Evolutionary conservation across 1,139 yeast genomes (phyloP), one percentile per base, ranked within the genome.

Genomic region (Geotrichum europaeum): DNA sequence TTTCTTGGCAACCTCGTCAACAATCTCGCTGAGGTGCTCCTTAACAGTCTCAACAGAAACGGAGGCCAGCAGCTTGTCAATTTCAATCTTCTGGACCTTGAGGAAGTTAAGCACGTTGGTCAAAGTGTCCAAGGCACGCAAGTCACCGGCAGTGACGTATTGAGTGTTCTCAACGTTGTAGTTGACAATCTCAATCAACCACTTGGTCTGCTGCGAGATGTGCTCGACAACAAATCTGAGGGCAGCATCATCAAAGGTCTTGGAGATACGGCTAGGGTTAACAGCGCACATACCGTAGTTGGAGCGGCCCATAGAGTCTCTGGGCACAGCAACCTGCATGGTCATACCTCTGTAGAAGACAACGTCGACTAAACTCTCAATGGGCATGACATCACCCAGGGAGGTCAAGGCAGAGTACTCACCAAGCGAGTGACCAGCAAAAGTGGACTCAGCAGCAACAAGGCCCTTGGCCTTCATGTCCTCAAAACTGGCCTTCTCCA

Each of bases 291-390:
- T 94, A 81, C 99, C 98, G 73, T 94, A 94, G 81, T 95, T 94
- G 64, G 99, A 94, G 79, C 99, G 87, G 58, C 99, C 99, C 58
- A 78, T 75, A 62, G 86, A 83, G 77, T 94, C 99, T 79, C 99
- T 86, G 73, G 98, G 98, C 67, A 94, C 99, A 55, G 99, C 99
- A 67, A 94, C 99, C 82, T 94, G 99, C 99, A 94, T 94, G 56
- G 99, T 94, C 99, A 94, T 94, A 83, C 99, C 99, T 81, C 99
- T 86, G 83, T 94, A 95, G 83, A 94, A 94, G 55, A 94, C 99
- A 75, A 94, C 97, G 76, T 94, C 99, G 62, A 94, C 99, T 70
- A 94, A 82, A 10, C 96, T 88, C 79, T 95, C 99, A 71, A 95
- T 92, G 61, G 99, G 97, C 98, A 94, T 92, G 63, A 95, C 98